A percentile compares a stretch with the other conserved stretches of the same genome.
Evolutionary conservation across 2,329 filamentous ascomycete genomes (phyloP).

Genomic region (Colletotrichum neosansevieriae): DNA sequence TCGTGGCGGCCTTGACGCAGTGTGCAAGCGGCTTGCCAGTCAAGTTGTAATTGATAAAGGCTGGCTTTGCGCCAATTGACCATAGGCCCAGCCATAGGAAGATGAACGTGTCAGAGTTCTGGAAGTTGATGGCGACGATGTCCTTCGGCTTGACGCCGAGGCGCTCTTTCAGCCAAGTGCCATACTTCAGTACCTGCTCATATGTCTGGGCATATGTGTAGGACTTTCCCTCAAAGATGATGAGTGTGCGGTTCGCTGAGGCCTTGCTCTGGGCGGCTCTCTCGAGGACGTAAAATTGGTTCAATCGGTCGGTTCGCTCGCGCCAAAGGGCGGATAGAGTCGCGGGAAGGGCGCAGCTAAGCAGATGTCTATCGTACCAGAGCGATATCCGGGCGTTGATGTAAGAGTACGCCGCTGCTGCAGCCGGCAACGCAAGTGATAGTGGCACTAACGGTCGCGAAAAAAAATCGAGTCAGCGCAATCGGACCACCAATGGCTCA

Average conservation of each 20-base stretch:
- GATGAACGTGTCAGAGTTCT: constrained; percentile 83
- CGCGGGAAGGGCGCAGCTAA: constrained; percentile 66
- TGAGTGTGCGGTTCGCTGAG: constrained; percentile 66
- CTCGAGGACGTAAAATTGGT: constrained; percentile 82
- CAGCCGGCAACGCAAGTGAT: constrained; percentile 68
- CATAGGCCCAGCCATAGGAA: constrained; percentile 83
- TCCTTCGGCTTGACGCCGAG: constrained; percentile 76
- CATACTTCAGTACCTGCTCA: constrained; percentile 77
- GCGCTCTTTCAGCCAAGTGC: constrained; percentile 76
- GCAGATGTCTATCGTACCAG: constrained; percentile 72
- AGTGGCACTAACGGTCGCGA: constrained; percentile 59
- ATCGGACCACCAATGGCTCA: constrained; percentile 6
- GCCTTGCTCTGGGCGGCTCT: constrained; percentile 65
- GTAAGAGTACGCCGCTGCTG: constrained; percentile 78
- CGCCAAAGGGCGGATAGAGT: constrained; percentile 57
- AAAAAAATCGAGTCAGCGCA: constrained; percentile 22
- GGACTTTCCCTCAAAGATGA: constrained; percentile 75
- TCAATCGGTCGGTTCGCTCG: constrained; percentile 71
- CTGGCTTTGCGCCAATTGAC: constrained; percentile 85
- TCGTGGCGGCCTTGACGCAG: constrained; percentile 76
- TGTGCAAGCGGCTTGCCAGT: constrained; percentile 78
- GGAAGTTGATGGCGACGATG: constrained; percentile 83
- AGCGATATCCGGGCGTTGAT: constrained; percentile 78
- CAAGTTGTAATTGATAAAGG: constrained; percentile 91
- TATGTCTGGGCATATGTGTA: constrained; percentile 85